These are phyloP conservation scores for Rosa rugosa DNA, from an alignment of 306 rosid genomes.

Conservation along the genomic window DNA sequence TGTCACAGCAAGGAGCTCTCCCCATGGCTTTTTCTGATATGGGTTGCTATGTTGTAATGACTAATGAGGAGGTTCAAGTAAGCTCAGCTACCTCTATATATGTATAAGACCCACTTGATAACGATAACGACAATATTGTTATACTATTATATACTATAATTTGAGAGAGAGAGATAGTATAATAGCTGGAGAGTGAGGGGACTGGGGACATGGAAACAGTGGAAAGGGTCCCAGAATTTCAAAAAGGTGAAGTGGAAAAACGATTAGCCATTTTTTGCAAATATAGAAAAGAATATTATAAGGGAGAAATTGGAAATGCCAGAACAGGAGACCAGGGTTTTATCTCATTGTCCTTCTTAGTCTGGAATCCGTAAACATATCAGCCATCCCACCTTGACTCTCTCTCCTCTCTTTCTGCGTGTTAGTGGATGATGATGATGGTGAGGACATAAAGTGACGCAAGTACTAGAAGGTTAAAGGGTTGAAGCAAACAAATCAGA, in stretches of 20 bases:
- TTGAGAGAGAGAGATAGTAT: slow-evolving; percentile 28
- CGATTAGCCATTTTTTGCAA: slow-evolving; percentile 34
- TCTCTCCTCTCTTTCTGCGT: slow-evolving; percentile 27
- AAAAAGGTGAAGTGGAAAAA: slow-evolving; percentile 47
- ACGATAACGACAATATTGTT: slow-evolving; percentile 34
- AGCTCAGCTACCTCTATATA: slow-evolving; percentile 20
- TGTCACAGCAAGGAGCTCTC: slow-evolving; percentile 99
- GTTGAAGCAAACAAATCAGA: slow-evolving; percentile 14
- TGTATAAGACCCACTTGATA: slow-evolving; percentile 9
- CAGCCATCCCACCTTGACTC: slow-evolving; percentile 33
- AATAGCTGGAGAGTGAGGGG: slow-evolving; percentile 65
- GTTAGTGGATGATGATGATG: slow-evolving; percentile 24
- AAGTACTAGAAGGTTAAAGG: slow-evolving; percentile 14
- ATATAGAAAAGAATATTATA: slow-evolving; percentile 39
- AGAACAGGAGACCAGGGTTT: slow-evolving; percentile 41
- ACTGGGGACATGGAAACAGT: slow-evolving; percentile 32
- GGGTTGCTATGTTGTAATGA: background rate
- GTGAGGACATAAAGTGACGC: slow-evolving; percentile 12
- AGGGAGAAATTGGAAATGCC: slow-evolving; percentile 40
- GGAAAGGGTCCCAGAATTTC: slow-evolving; percentile 44
- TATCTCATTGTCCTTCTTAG: slow-evolving; percentile 53
- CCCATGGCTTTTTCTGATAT: slow-evolving; percentile 53
- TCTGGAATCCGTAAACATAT: slow-evolving; percentile 33
- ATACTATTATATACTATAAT: slow-evolving; percentile 33
- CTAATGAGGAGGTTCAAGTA: slow-evolving; percentile 26